A percentile compares a stretch with the other conserved stretches of the same genome.
Conservation (phyloP, 2,329 filamentous ascomycete genomes). For the Didymella segeticola region DNA sequence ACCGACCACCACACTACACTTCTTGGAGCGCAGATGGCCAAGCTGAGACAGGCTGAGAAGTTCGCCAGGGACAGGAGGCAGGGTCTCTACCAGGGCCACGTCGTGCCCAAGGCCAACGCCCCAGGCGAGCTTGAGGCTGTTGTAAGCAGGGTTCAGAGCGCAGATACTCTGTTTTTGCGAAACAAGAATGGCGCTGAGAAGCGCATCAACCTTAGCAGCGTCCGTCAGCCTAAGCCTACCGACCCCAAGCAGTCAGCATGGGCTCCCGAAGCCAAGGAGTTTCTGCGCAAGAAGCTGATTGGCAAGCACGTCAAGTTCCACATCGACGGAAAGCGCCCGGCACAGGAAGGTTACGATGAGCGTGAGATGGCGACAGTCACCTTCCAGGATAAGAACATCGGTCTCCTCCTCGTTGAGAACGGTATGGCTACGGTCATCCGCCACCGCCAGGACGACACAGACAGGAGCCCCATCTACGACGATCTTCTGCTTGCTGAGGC, state of each 20-base stretch:
- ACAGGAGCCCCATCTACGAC: slow-evolving; percentile 93
- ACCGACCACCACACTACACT: slow-evolving; percentile 95
- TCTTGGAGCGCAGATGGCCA: slow-evolving; percentile 86
- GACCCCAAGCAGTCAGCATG: slow-evolving; percentile 89
- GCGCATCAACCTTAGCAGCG: slow-evolving; percentile 88
- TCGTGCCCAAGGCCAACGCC: slow-evolving; percentile 67
- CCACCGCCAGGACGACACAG: slow-evolving; percentile 92
- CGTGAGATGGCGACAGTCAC: slow-evolving; percentile 91
- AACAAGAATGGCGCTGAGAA: slow-evolving; percentile 86
- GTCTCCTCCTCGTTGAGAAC: slow-evolving; percentile 83
- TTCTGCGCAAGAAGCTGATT: slow-evolving; percentile 89
- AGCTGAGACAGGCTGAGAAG: slow-evolving; percentile 85
- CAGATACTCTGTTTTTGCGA: slow-evolving; percentile 86
- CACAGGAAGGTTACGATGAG: slow-evolving; percentile 88
- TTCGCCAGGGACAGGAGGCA: slow-evolving; percentile 77
- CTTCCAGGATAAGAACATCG: slow-evolving; percentile 85
- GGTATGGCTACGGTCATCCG: slow-evolving; percentile 94
- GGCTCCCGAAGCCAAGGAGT: slow-evolving; percentile 94
- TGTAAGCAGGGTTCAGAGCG: slow-evolving; percentile 84
- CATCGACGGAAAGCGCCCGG: slow-evolving; percentile 89
- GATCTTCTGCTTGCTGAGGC: slow-evolving; percentile 82
- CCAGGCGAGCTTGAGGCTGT: slow-evolving; percentile 76
- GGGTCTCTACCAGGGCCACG: slow-evolving; percentile 82
- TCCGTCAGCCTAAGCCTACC: slow-evolving; percentile 87
- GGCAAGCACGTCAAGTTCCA: slow-evolving; percentile 92